phyloP scores from a whole-genome alignment of 2,329 filamentous ascomycete species.

The Pseudopyrenochaeta lycopersici region DNA sequence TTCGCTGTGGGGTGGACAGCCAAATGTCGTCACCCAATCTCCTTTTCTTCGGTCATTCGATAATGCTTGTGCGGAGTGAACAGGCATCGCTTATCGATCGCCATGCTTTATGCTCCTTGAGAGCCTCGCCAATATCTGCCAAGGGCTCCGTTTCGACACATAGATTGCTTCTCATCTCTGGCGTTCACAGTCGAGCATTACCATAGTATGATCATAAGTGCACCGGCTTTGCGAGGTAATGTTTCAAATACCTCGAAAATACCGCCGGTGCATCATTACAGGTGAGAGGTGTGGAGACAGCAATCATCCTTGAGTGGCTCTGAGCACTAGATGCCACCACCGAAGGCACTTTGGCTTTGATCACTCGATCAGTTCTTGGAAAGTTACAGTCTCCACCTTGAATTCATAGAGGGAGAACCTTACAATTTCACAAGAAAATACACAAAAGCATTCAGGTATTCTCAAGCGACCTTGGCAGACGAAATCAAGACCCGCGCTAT shows the following conservation, averaged over 20 bases:
- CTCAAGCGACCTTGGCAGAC: too few species aligned
- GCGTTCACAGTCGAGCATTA: background rate
- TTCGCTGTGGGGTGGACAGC: background rate
- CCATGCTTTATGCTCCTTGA: background rate
- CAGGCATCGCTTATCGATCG: conserved; percentile 19
- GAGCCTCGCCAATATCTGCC: conserved; percentile 19
- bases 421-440: too few species aligned
- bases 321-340: background rate
- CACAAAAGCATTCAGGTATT: too few species aligned
- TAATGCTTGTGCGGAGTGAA: conserved; percentile 1
- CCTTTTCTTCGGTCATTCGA: background rate
- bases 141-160: conserved; percentile 14
- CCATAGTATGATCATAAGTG: background rate
- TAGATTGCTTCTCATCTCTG: conserved; percentile 21
- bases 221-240: background rate
- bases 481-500: too few species aligned
- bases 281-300: background rate
- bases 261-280: background rate
- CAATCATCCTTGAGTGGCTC: background rate
- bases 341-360: too few species aligned
- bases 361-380: too few species aligned
- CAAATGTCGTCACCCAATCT: conserved; percentile 6
- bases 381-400: too few species aligned
- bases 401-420: too few species aligned
- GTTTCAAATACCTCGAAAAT: background rate